phyloP scores from a whole-genome alignment of 352 stramenopile genomes.

The Hyaloperonospora brassicae region DNA sequence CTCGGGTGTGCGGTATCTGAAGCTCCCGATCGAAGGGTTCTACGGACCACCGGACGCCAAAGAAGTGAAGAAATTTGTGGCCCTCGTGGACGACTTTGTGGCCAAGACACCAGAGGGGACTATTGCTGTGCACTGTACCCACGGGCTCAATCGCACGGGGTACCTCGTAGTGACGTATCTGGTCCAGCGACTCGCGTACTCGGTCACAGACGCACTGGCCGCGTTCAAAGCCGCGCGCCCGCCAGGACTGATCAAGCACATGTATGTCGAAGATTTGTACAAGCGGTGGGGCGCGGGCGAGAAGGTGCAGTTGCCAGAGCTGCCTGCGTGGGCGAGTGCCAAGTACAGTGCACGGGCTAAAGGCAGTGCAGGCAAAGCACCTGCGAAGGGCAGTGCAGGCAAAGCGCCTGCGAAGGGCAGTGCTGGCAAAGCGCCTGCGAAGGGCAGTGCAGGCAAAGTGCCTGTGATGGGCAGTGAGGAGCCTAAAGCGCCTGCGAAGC shows the following conservation, averaged over 20 bases:
- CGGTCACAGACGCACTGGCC: conserved; percentile 49
- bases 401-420: neutral
- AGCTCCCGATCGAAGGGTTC: conserved; percentile 74
- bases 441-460: too few relatives aligned
- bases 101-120: conserved; percentile 27
- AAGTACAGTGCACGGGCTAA: conserved; percentile 48
- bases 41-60: conserved; percentile 33
- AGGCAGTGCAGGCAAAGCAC: neutral
- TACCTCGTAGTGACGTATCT: conserved; percentile 74
- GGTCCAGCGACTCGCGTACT: conserved; percentile 37
- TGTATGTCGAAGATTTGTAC: conserved; percentile 76
- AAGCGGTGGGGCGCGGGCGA: conserved; percentile 33
- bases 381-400: neutral
- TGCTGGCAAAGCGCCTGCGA: neutral
- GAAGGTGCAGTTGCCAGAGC: conserved; percentile 37
- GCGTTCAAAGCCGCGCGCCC: conserved; percentile 56
- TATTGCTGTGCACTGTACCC: conserved; percentile 74
- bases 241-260: conserved; percentile 75
- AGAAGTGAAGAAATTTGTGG: conserved; percentile 52
- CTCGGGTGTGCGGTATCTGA: conserved; percentile 54
- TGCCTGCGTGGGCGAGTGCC: conserved; percentile 51
- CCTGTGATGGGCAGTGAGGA: too few relatives aligned
- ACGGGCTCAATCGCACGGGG: conserved; percentile 70
- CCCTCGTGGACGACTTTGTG: conserved; percentile 60
- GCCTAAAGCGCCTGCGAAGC: too few relatives aligned